Conservation (phyloP, 2,329 filamentous ascomycete species). For the Neopestalotiopsis rosae region DNA sequence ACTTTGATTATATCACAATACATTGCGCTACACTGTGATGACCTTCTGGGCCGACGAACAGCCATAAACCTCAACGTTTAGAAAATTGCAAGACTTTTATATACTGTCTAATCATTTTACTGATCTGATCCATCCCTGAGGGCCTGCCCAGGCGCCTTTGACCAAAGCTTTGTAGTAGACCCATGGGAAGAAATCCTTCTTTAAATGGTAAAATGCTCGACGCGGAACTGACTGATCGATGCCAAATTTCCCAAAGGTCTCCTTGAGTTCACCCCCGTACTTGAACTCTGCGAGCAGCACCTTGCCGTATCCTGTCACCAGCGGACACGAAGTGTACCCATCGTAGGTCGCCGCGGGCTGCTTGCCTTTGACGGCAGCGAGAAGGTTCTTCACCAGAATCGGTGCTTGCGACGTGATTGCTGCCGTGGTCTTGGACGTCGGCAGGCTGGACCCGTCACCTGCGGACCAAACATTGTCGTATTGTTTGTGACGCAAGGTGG, state of each 20-base stretch:
- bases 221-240: slow-evolving; percentile 45
- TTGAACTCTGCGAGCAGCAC: slow-evolving; percentile 54
- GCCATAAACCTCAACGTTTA: too few relatives aligned
- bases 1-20: too few relatives aligned
- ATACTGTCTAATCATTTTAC: too few relatives aligned
- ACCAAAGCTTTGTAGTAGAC: slow-evolving; percentile 36
- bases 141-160: slow-evolving; percentile 32
- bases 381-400: slow-evolving; percentile 47
- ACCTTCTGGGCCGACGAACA: too few relatives aligned
- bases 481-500: slow-evolving; percentile 39
- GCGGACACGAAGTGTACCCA: slow-evolving; percentile 51
- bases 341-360: slow-evolving; percentile 41
- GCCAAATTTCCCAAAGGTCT: slow-evolving; percentile 45
- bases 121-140: slow-evolving; percentile 16
- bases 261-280: slow-evolving; percentile 50
- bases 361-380: slow-evolving; percentile 40
- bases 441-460: slow-evolving; percentile 45
- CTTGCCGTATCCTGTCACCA: slow-evolving; percentile 49
- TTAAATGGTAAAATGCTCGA: slow-evolving; percentile 46
- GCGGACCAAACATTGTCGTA: slow-evolving; percentile 46
- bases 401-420: slow-evolving; percentile 50
- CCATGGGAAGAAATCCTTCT: slow-evolving; percentile 48
- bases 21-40: too few relatives aligned
- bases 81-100: too few relatives aligned
- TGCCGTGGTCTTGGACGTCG: slow-evolving; percentile 50